phyloP scores from a whole-genome alignment of 805 yeast genomes.

The Saccharomycopsis fermentans region DNA sequence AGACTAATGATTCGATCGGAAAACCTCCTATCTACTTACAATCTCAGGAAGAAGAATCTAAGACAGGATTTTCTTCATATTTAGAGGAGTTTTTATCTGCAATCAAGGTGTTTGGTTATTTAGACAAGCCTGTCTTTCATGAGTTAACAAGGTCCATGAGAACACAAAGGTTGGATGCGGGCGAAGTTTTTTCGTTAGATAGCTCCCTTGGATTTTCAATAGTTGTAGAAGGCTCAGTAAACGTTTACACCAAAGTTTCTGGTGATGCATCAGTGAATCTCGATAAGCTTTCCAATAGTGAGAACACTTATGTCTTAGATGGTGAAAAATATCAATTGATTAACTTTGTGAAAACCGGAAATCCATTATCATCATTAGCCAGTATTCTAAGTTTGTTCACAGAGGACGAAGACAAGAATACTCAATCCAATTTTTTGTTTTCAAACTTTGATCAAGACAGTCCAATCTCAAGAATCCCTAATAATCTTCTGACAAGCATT shows the following conservation, averaged over 20 bases:
- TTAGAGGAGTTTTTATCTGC: slow-evolving; percentile 86
- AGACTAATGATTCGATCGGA: slow-evolving; percentile 3
- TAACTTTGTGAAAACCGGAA: slow-evolving; percentile 72
- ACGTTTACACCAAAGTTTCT: slow-evolving; percentile 53
- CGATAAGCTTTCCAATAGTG: slow-evolving; percentile 1
- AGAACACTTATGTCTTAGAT: slow-evolving; percentile 39
- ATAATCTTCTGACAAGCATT: not conserved
- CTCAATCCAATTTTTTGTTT: slow-evolving; percentile 2
- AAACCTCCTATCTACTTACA: slow-evolving; percentile 7
- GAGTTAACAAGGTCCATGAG: slow-evolving; percentile 88
- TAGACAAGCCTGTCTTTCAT: slow-evolving; percentile 83
- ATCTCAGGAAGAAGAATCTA: slow-evolving; percentile 25
- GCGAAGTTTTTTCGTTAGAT: slow-evolving; percentile 66
- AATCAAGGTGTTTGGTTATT: slow-evolving; percentile 85
- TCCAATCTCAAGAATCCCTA: not conserved
- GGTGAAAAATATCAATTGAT: slow-evolving; percentile 60
- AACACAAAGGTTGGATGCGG: slow-evolving; percentile 69
- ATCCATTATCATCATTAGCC: slow-evolving; percentile 76
- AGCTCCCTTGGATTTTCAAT: slow-evolving; percentile 79
- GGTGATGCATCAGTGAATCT: not conserved
- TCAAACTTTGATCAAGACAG: not conserved
- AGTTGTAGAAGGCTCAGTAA: slow-evolving; percentile 85
- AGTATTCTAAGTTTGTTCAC: slow-evolving; percentile 71
- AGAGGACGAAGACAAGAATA: slow-evolving; percentile 22
- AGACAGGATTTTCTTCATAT: slow-evolving; percentile 49